Percentiles rank a stretch among this genome's conserved stretches.
These are phyloP conservation scores for Pulveroboletus ravenelii DNA, from an alignment of 768 basidiomycete genomes.

Conservation along the genomic window DNA sequence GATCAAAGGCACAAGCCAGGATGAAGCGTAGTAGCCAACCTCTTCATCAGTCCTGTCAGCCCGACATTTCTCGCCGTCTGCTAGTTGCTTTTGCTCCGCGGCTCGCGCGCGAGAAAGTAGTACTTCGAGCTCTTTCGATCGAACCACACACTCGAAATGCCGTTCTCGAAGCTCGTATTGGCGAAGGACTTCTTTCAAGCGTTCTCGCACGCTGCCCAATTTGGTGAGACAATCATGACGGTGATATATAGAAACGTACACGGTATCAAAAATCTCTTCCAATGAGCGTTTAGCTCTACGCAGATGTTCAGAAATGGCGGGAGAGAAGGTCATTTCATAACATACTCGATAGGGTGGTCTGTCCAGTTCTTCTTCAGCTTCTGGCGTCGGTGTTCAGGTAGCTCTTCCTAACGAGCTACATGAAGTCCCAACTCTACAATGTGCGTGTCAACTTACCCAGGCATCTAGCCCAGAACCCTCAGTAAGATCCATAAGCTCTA, in stretches of 20 bases:
- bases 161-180: conserved; percentile 89
- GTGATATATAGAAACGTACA: conserved; percentile 49
- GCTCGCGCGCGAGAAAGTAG: conserved; percentile 81
- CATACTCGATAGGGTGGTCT: conserved; percentile 70
- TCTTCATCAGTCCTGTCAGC: conserved; percentile 71
- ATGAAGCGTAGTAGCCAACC: conserved; percentile 39
- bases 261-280: conserved; percentile 80
- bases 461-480: conserved; percentile 58
- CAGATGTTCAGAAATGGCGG: neutral
- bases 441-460: conserved; percentile 43
- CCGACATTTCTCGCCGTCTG: conserved; percentile 66
- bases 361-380: conserved; percentile 80
- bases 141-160: conserved; percentile 89
- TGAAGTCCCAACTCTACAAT: neutral
- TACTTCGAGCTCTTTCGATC: conserved; percentile 88
- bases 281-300: conserved; percentile 66
- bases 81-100: conserved; percentile 81
- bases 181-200: conserved; percentile 79
- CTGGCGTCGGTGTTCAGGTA: conserved; percentile 59
- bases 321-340: conserved; percentile 10
- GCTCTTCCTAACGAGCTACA: conserved; percentile 48
- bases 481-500: conserved; percentile 88
- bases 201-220: conserved; percentile 64
- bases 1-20: conserved; percentile 1
- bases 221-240: neutral